These are phyloP conservation scores for Butyriboletus appendiculatus DNA, from an alignment of 1,284 basidiomycete species.

Conservation along the genomic window DNA sequence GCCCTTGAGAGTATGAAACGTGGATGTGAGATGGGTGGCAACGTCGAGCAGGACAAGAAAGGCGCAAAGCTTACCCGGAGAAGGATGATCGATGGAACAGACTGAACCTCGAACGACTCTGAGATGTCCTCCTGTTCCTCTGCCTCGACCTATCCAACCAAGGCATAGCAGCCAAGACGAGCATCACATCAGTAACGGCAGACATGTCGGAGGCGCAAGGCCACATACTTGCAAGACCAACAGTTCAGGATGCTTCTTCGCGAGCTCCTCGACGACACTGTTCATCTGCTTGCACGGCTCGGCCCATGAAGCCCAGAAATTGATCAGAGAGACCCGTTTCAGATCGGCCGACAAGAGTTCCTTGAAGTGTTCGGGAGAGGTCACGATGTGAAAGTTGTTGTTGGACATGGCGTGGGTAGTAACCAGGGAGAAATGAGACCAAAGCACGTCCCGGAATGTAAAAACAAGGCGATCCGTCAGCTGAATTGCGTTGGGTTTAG, in stretches of 20 bases:
- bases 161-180: neutral
- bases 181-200: neutral
- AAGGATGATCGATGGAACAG: constrained; percentile 87
- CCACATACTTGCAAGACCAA: constrained; percentile 70
- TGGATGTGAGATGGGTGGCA: neutral
- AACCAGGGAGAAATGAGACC: neutral
- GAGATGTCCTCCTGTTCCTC: constrained; percentile 88
- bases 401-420: constrained; percentile 17
- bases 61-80: constrained; percentile 59
- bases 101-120: constrained; percentile 91
- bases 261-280: constrained; percentile 67
- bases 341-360: constrained; percentile 75
- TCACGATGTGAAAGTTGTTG: constrained; percentile 55
- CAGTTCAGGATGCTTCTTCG: constrained; percentile 67
- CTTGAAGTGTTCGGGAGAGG: constrained; percentile 75
- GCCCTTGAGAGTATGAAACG: constrained; percentile 54
- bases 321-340: constrained; percentile 78
- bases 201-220: neutral
- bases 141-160: constrained; percentile 77
- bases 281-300: constrained; percentile 90
- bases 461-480: neutral
- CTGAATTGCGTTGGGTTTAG: neutral
- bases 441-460: neutral
- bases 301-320: constrained; percentile 95
- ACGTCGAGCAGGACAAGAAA: neutral